Base-by-base conservation (phyloP, 2,329 filamentous ascomycete species). In the Clonostachys byssicola region DNA sequence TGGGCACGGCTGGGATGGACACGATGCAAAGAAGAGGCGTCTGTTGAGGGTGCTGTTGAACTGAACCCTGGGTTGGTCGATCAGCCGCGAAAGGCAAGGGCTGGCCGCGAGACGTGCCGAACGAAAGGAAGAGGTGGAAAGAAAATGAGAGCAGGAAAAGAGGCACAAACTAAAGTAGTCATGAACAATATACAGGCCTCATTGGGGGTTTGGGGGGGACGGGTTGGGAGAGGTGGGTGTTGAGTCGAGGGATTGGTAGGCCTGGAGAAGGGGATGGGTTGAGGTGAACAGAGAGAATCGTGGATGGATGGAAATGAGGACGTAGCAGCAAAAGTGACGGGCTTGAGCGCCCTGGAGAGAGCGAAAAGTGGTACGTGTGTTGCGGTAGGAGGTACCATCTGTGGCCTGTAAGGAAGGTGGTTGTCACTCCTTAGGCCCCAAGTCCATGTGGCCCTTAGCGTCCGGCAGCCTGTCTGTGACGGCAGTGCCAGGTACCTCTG, bases 171-270 rank as follows among this genome's bases (percentile, higher is more conserved):
- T 53, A 57, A 52, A 48, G 40, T 48, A 52, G 35, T 53, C 13
- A 16, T 43, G 34, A 40, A 43, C 34, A 65, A 64, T 63, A 63
- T 62, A 66, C 60, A 66, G 56, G 63, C 61, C 60, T 60, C 63
- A 65, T 63, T 53, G 55, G 54, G 48, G 54, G 49, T 40, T 23
- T 38, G 45, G 50, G 44, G 49, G 47, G 46, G 23, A 30, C 23
- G 23, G 23, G 23, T 30, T 30, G 23, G 23, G 3, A 10, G 23
- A 30, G 9, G 23, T 30, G 23, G 23, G 23, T 30, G 23, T 30
- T 30, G 9, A 30, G 23, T 30, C 23, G 23, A 30, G 46, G 40
- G 47, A 47, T 47, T 23, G 48, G 43, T 38, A 51, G 54, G 55
- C 54, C 57, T 56, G 53, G 60, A 57, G 57, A 55, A 18, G 46